Conservation (phyloP, 257 asterid species). For the Forsythia suspensa region DNA sequence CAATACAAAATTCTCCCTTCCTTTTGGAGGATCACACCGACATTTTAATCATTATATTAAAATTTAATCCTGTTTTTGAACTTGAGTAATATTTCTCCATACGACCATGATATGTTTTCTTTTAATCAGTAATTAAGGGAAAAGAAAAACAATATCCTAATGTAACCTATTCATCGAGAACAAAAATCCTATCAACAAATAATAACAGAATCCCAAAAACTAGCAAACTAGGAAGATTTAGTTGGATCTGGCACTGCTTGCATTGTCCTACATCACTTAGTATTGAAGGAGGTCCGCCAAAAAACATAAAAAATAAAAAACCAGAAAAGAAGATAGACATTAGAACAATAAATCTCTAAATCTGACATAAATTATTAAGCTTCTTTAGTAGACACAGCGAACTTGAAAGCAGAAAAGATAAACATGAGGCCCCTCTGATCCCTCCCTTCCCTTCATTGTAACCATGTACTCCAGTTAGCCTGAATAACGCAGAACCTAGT, state of each 20-base stretch:
- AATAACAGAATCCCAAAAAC: neutral
- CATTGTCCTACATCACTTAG: neutral
- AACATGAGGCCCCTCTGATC: constrained; percentile 1
- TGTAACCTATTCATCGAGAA: neutral
- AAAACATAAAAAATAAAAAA: neutral
- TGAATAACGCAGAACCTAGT: constrained; percentile 1
- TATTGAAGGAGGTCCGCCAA: neutral
- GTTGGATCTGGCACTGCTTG: neutral
- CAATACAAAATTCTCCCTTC: neutral
- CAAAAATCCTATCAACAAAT: neutral
- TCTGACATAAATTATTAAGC: neutral
- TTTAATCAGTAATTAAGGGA: neutral
- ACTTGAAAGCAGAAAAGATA: constrained; percentile 11
- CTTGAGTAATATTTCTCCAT: neutral
- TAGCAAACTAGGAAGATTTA: neutral
- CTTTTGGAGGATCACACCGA: neutral
- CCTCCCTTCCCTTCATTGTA: constrained; percentile 13
- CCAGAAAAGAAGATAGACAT: neutral
- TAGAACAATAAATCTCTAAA: neutral
- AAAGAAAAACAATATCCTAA: neutral
- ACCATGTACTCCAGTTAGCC: constrained; percentile 1
- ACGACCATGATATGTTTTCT: neutral
- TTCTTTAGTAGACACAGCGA: constrained; percentile 4
- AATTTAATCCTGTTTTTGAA: neutral
- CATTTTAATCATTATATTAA: neutral